Conservation (phyloP, 2,329 filamentous ascomycete genomes). For the Epichloe coenophiala region DNA sequence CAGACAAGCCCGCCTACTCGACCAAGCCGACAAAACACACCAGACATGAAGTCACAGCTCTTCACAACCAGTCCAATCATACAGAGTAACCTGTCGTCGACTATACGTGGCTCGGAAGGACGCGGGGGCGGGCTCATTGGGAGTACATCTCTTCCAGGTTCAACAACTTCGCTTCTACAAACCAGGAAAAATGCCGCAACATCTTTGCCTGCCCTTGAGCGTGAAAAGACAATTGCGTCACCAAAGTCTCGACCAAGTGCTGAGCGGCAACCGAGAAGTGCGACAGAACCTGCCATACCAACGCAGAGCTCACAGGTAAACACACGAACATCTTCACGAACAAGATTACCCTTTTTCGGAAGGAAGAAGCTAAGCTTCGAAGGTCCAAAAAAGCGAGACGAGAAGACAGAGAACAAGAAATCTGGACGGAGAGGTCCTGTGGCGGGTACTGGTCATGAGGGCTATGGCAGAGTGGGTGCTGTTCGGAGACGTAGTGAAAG, state of each 20-base stretch:
- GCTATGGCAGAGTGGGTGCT: conserved; percentile 55
- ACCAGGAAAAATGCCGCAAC: conserved; percentile 17
- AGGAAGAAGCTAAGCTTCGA: conserved; percentile 52
- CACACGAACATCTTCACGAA: conserved; percentile 38
- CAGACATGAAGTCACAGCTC: conserved; percentile 44
- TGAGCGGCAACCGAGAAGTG: conserved; percentile 11
- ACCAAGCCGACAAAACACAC: conserved; percentile 56
- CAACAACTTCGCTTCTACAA: conserved; percentile 19
- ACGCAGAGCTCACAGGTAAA: conserved; percentile 41
- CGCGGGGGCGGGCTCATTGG: conserved; percentile 26
- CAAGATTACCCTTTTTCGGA: conserved; percentile 66
- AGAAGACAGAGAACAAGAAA: conserved; percentile 21
- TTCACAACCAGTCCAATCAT: conserved; percentile 40
- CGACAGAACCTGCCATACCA: conserved; percentile 9
- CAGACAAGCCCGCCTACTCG: conserved; percentile 37
- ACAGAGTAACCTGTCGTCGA: conserved; percentile 39
- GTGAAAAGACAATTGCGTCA: conserved; percentile 7
- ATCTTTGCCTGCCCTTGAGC: conserved; percentile 13
- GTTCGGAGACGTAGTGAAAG: conserved; percentile 51
- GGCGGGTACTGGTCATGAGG: conserved; percentile 90
- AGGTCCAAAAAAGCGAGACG: conserved; percentile 33
- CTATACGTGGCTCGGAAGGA: conserved; percentile 27
- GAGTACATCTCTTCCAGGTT: conserved; percentile 21
- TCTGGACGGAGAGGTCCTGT: conserved; percentile 58
- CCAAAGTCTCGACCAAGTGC: conserved; percentile 5